phyloP scores from a whole-genome alignment of 768 basidiomycete genomes.

The Collybiopsis luxurians region DNA sequence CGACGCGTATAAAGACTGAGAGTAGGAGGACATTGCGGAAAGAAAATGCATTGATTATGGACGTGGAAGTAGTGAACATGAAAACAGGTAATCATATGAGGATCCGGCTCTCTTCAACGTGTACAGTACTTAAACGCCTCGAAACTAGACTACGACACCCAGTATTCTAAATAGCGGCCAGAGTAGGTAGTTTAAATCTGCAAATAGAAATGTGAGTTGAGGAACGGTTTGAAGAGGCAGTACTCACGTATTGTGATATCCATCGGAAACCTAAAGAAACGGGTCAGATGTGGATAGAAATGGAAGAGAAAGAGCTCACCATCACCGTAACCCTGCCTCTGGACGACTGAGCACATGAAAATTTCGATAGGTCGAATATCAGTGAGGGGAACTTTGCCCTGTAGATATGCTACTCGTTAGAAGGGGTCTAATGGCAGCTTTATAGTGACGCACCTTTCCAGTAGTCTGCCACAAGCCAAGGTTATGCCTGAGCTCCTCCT shows the following conservation, averaged over 20 bases:
- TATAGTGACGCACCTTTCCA: conserved; percentile 73
- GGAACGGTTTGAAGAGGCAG: background rate
- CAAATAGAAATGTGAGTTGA: conserved; percentile 4
- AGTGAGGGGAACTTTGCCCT: conserved; percentile 96
- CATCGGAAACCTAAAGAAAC: conserved; percentile 78
- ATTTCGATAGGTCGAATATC: conserved; percentile 98
- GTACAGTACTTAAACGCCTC: no score
- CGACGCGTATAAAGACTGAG: conserved; percentile 60
- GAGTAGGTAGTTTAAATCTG: conserved; percentile 33
- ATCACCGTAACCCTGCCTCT: conserved; percentile 98
- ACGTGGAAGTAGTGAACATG: conserved; percentile 7
- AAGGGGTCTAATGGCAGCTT: background rate
- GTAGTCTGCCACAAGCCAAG: conserved; percentile 99
- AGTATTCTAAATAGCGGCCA: no score
- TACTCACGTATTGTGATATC: conserved; percentile 93
- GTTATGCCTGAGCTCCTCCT: conserved; percentile 94
- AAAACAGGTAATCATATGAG: background rate
- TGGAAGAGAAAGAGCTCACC: conserved; percentile 41
- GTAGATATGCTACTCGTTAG: background rate
- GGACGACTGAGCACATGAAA: conserved; percentile 99
- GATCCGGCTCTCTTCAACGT: no score
- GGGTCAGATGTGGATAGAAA: conserved; percentile 1
- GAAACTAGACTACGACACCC: no score
- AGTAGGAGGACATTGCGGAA: conserved; percentile 52
- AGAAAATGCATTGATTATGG: conserved; percentile 24